Evolutionary conservation across 371 early-diverging fungal species (phyloP).

Genomic region (Coemansia sp.): DNA sequence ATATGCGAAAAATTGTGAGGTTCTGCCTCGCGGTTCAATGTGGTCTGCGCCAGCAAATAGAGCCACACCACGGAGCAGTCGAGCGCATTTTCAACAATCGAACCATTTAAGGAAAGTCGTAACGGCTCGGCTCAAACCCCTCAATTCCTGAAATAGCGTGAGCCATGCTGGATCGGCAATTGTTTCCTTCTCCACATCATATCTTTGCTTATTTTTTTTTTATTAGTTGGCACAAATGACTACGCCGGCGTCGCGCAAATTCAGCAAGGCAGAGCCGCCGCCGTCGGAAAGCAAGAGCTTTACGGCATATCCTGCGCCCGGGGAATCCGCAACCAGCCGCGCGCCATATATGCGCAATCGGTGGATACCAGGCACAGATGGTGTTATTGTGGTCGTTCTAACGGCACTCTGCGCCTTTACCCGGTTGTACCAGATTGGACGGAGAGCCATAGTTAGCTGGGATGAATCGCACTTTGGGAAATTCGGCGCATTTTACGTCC

Average conservation of each 20-base stretch:
- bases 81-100: too few species aligned
- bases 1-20: too few species aligned
- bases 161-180: too few species aligned
- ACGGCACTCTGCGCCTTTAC: constrained; percentile 57
- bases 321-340: background rate
- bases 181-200: too few species aligned
- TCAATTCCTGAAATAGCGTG: too few species aligned
- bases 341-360: constrained; percentile 20
- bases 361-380: constrained; percentile 18
- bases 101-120: too few species aligned
- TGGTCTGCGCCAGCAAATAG: too few species aligned
- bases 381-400: constrained; percentile 6
- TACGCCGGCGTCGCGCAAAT: background rate
- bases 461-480: constrained; percentile 86
- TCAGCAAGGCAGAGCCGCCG: background rate
- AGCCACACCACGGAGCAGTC: too few species aligned
- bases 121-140: too few species aligned
- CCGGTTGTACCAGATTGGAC: constrained; percentile 77
- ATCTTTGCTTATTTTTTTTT: background rate
- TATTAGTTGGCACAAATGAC: background rate
- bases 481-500: constrained; percentile 91
- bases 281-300: constrained; percentile 12
- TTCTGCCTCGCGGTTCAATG: too few species aligned
- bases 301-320: constrained; percentile 19
- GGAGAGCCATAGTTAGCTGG: constrained; percentile 69